Base-by-base conservation (phyloP, 176 grass and related monocot species). In the Oryza rufipogon region DNA sequence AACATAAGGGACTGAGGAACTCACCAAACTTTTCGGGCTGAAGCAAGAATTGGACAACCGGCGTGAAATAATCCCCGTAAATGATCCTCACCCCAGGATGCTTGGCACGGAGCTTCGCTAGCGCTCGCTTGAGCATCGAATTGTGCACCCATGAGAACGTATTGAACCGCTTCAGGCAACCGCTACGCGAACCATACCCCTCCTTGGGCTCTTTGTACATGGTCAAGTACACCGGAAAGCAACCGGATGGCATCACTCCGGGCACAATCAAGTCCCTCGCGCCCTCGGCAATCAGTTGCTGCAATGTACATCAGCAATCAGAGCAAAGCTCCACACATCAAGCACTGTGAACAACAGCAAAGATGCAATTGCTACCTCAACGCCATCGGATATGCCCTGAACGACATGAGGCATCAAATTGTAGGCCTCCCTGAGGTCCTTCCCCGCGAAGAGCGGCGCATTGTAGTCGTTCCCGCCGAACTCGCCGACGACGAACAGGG, bases 261-360 rank as follows among this genome's bases (percentile, higher is more conserved):
- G 96, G 93, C 56, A 99, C 93, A 44, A 99, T 88, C 82, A 99
- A 81, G 71, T 99, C 88, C 80, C 86, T 86, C n/a, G 96, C 96
- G 41, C 96, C 96, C 66, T 92, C 88, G 0, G 73, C 80, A 66
- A 99, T 94, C 80, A 96, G 82, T 88, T 89, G 89, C 96, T 96
- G 86, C 33, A 76, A 42, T 26, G 16, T 10, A n/a, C 9, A 56
- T 2, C 26, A 44, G 16, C 11, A 52, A 70, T 87, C 25, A 70
- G 51, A 78, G 61, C 20, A 47, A 73, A 68, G 23, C 23, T 4
- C 13, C 45, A 71, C 11, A n/a, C 11, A n/a, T 6, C 33, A 73
- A 48, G 51, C 32, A 36, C 17, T 14, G 2, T 32, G 12, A 28
- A 68, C 5, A 77, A 14, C 16, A 20, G 38, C 13, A 44, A 70